Evolutionary conservation across 2,329 filamentous ascomycete species (phyloP).

Genomic region (Alternaria postmessia): DNA sequence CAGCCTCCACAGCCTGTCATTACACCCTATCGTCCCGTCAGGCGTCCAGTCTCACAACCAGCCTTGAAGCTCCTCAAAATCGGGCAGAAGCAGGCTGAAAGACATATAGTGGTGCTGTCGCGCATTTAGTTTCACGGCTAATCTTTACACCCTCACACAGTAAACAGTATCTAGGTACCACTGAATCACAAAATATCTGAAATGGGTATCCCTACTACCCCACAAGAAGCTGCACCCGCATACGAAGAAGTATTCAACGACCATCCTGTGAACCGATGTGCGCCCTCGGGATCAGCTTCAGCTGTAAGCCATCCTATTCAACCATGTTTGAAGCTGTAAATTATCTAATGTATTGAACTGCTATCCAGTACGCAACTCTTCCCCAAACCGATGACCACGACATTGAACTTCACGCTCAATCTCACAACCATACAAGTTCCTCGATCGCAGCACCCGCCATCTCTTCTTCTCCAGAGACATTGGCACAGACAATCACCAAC

Average conservation of each 20-base stretch:
- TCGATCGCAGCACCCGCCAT: slow-evolving; percentile 1
- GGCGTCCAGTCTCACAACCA: neutral
- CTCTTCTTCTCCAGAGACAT: slow-evolving; percentile 18
- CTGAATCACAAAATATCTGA: neutral
- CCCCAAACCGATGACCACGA: slow-evolving; percentile 37
- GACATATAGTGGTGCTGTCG: neutral
- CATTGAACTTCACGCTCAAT: slow-evolving; percentile 30
- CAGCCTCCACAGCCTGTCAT: slow-evolving; percentile 15
- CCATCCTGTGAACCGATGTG: slow-evolving; percentile 31
- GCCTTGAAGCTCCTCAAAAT: neutral
- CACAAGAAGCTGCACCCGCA: slow-evolving; percentile 35
- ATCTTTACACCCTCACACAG: neutral
- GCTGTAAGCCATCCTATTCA: slow-evolving; percentile 15
- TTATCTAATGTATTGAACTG: neutral
- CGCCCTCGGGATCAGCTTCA: slow-evolving; percentile 29
- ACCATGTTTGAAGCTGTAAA: neutral
- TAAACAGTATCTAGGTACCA: neutral
- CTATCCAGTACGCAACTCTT: slow-evolving; percentile 34
- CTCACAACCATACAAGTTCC: slow-evolving; percentile 12
- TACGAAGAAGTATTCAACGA: slow-evolving; percentile 39
- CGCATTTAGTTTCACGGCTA: neutral
- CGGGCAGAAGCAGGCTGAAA: neutral
- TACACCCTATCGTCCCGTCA: neutral
- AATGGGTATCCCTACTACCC: slow-evolving; percentile 31
- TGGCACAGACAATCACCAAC: slow-evolving; percentile 37